phyloP scores from a whole-genome alignment of 495 filamentous ascomycete species.

The Lepraria neglecta region DNA sequence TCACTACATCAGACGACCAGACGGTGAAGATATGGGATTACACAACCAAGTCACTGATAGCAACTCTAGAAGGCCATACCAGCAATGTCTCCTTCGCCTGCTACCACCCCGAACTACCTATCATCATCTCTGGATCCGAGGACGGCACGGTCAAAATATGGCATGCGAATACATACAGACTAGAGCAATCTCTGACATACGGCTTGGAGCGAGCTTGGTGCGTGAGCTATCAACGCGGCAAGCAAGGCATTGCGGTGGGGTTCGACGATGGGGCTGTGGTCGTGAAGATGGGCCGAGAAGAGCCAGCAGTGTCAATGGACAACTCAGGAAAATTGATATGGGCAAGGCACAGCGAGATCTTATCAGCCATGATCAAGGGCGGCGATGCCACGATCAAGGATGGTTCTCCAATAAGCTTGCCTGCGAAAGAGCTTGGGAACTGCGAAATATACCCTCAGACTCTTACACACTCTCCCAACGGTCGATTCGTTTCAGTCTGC shows the following conservation, averaged over 20 bases:
- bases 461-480: conserved; percentile 91
- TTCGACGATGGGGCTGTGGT: conserved; percentile 98
- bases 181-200: conserved; percentile 94
- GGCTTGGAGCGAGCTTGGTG: conserved; percentile 96
- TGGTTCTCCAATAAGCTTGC: conserved; percentile 72
- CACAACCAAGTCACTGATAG: conserved; percentile 94
- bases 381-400: conserved; percentile 80
- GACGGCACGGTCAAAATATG: conserved; percentile 98
- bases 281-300: conserved; percentile 93
- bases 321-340: conserved; percentile 90
- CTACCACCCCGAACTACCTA: conserved; percentile 93
- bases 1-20: conserved; percentile 92
- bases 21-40: conserved; percentile 98
- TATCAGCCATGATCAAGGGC: conserved; percentile 91
- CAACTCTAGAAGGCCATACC: conserved; percentile 92
- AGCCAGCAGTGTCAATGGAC: conserved; percentile 97
- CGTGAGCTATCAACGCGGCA: conserved; percentile 87
- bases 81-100: conserved; percentile 99
- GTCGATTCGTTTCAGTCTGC: conserved; percentile 92
- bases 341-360: conserved; percentile 88
- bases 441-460: conserved; percentile 97
- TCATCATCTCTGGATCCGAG: conserved; percentile 98
- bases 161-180: conserved; percentile 93
- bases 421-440: conserved; percentile 88
- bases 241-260: conserved; percentile 88